phyloP scores from a whole-genome alignment of 352 stramenopile species.

The Pythium guiyangense region DNA sequence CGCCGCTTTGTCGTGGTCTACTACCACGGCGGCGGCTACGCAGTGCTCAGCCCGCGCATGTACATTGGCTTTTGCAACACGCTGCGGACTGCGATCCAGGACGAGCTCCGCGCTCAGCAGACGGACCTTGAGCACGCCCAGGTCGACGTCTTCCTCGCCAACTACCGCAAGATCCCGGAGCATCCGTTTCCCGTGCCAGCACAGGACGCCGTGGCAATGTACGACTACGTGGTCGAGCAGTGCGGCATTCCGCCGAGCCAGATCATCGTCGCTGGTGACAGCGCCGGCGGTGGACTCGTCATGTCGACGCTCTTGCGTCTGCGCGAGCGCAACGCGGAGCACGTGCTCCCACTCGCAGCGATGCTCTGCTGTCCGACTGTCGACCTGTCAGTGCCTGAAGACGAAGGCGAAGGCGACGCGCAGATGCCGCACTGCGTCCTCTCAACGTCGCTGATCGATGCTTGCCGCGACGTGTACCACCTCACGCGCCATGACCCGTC shows the following conservation, averaged over 20 bases:
- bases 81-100: slow-evolving; percentile 18
- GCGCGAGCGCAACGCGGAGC: slow-evolving; percentile 12
- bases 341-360: slow-evolving; percentile 25
- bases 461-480: slow-evolving; percentile 20
- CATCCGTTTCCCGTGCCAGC: slow-evolving; percentile 32
- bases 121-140: slow-evolving; percentile 15
- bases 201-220: slow-evolving; percentile 34
- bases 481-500: slow-evolving; percentile 17
- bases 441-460: slow-evolving; percentile 14
- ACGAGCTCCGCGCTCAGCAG: slow-evolving; percentile 18
- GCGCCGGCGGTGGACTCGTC: slow-evolving; percentile 31
- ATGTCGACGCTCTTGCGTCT: slow-evolving; percentile 38
- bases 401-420: too few species aligned
- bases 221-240: slow-evolving; percentile 33
- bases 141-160: slow-evolving; percentile 40
- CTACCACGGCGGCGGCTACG: slow-evolving; percentile 41
- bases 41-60: slow-evolving; percentile 30
- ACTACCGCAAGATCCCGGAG: slow-evolving; percentile 50
- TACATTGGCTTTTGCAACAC: slow-evolving; percentile 39
- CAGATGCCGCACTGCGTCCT: slow-evolving; percentile 28
- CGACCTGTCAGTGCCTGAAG: slow-evolving; percentile 16
- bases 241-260: slow-evolving; percentile 26
- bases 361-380: slow-evolving; percentile 27
- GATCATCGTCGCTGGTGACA: slow-evolving; percentile 42
- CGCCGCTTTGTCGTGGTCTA: slow-evolving; percentile 11